phyloP scores from a whole-genome alignment of 805 yeast species.

The Starmerella riodocensis region DNA sequence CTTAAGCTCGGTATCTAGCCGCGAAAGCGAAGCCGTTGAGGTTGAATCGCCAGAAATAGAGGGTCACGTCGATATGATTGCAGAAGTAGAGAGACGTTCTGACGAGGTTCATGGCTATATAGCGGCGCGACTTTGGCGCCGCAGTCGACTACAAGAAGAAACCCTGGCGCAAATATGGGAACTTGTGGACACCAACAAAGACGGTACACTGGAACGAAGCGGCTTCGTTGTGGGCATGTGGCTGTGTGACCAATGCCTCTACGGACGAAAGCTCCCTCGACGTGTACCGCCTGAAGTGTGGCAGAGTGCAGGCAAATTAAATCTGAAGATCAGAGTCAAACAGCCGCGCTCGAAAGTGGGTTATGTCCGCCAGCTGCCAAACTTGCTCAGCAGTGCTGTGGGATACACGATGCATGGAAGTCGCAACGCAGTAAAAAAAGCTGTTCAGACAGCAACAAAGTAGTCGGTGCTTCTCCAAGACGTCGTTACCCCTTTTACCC shows the following conservation, averaged over 20 bases:
- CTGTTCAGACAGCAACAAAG: constrained; percentile 19
- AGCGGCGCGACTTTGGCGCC: constrained; percentile 65
- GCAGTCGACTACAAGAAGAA: constrained; percentile 59
- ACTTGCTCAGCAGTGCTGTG: constrained; percentile 11
- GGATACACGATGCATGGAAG: constrained; percentile 17
- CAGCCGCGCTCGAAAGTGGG: constrained; percentile 17
- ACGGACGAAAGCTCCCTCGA: constrained; percentile 80
- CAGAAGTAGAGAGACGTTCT: constrained; percentile 22
- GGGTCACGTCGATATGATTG: constrained; percentile 21
- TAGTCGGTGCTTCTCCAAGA: too few species aligned
- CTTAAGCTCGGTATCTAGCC: background rate
- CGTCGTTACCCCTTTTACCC: too few species aligned
- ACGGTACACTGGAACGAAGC: constrained; percentile 63
- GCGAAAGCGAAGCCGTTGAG: constrained; percentile 3
- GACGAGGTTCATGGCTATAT: constrained; percentile 43
- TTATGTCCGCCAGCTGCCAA: constrained; percentile 11
- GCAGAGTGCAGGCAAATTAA: constrained; percentile 50
- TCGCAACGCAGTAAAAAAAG: constrained; percentile 18
- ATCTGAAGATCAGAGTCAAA: constrained; percentile 28
- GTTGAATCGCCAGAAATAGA: too few species aligned
- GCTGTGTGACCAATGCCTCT: constrained; percentile 90
- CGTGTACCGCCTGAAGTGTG: constrained; percentile 56
- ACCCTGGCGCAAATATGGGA: constrained; percentile 53
- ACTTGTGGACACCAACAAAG: constrained; percentile 40
- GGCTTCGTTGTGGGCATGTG: constrained; percentile 95